phyloP scores from a whole-genome alignment of 23 red algal genomes.

The Gracilaria caudata region DNA sequence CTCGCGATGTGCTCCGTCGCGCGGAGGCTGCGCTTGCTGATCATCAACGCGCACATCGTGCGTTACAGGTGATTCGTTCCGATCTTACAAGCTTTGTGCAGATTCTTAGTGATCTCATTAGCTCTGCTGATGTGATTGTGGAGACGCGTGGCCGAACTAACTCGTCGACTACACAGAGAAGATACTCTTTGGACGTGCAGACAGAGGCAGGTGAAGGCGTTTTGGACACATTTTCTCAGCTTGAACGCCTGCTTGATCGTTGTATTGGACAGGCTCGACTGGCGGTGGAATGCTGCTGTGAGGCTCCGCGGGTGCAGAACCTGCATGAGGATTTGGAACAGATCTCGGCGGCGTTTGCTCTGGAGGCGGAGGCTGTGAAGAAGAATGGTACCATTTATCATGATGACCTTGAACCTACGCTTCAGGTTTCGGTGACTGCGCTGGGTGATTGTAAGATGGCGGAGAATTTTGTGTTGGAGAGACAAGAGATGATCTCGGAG shows the following conservation, averaged over 20 bases:
- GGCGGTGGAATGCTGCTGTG: slow-evolving; percentile 47
- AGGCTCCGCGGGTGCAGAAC: slow-evolving; percentile 40
- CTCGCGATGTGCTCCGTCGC: slow-evolving; percentile 17
- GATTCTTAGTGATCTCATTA: slow-evolving; percentile 18
- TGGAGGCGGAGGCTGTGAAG: slow-evolving; percentile 33
- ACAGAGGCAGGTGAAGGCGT: slow-evolving; percentile 28
- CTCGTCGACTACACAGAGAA: not conserved
- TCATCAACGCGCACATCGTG: slow-evolving; percentile 20
- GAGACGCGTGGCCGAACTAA: slow-evolving; percentile 9
- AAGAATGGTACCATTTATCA: slow-evolving; percentile 27
- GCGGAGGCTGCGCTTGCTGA: slow-evolving; percentile 43
- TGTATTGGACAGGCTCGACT: slow-evolving; percentile 19
- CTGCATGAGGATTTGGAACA: slow-evolving; percentile 28
- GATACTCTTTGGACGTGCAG: slow-evolving; percentile 21
- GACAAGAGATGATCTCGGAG: slow-evolving; percentile 33
- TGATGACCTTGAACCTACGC: slow-evolving; percentile 45
- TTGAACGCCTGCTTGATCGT: slow-evolving; percentile 12
- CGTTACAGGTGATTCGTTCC: slow-evolving; percentile 27
- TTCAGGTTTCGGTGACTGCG: slow-evolving; percentile 39
- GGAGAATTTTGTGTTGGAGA: slow-evolving; percentile 46
- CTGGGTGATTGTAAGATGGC: slow-evolving; percentile 60
- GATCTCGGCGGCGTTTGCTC: slow-evolving; percentile 11
- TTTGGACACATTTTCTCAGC: slow-evolving; percentile 20
- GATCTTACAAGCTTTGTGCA: slow-evolving; percentile 27
- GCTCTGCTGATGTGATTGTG: slow-evolving; percentile 27